Conservation (phyloP, 1,139 yeast species). For the Barnettozyma hawaiiensis region DNA sequence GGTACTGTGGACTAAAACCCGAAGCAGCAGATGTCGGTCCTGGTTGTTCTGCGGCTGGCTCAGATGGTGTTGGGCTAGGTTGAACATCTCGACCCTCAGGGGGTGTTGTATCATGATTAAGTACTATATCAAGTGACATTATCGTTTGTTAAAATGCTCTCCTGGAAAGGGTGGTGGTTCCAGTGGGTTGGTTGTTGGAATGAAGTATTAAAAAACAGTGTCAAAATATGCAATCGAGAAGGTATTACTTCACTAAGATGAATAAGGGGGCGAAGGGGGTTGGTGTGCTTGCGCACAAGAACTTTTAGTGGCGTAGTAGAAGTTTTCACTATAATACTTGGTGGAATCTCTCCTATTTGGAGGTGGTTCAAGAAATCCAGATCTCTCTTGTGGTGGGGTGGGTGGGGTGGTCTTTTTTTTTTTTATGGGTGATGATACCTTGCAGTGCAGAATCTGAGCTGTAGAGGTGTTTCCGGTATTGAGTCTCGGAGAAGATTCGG, state of each 20-base stretch:
- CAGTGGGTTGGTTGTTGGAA: not conserved
- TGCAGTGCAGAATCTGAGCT: not conserved
- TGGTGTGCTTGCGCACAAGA: too few species aligned
- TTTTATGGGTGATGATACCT: not conserved
- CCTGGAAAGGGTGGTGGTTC: not conserved
- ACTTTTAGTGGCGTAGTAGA: not conserved
- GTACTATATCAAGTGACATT: not conserved
- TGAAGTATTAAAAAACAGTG: not conserved
- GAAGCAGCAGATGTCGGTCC: not conserved
- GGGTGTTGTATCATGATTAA: not conserved
- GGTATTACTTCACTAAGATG: not conserved
- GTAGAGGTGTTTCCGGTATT: not conserved
- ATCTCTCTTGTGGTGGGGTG: too few species aligned
- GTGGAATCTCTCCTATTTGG: not conserved
- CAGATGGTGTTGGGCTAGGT: not conserved
- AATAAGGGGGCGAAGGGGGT: too few species aligned
- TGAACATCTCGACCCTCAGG: not conserved
- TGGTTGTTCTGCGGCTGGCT: not conserved
- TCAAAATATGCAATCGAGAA: not conserved
- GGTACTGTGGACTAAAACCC: not conserved
- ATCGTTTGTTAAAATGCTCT: not conserved
- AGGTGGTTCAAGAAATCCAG: not conserved
- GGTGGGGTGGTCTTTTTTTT: too few species aligned
- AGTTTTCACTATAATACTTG: too few species aligned
- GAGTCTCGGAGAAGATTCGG: not conserved